phyloP scores from a whole-genome alignment of 371 early-diverging fungal genomes.

The Globomyces sp. region DNA sequence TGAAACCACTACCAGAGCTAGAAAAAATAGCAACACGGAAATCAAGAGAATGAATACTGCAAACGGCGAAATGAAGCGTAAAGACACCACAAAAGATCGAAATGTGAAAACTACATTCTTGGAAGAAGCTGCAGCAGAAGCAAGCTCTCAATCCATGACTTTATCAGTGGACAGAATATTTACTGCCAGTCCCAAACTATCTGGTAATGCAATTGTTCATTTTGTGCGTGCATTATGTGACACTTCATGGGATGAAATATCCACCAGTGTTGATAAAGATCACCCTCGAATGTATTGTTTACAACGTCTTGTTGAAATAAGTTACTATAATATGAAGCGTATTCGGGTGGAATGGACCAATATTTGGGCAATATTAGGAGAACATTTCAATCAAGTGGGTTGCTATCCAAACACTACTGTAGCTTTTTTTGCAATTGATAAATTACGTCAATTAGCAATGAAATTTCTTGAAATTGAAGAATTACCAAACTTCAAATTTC shows the following conservation, averaged over 20 bases:
- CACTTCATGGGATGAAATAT: constrained; percentile 88
- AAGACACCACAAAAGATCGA: constrained; percentile 8
- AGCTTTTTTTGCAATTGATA: constrained; percentile 88
- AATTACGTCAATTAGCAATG: constrained; percentile 89
- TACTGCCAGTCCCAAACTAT: constrained; percentile 56
- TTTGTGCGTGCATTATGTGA: constrained; percentile 85
- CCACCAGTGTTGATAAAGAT: constrained; percentile 54
- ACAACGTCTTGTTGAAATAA: constrained; percentile 89
- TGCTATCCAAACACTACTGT: constrained; percentile 84
- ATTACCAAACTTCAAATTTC: constrained; percentile 91
- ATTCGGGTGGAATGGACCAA: constrained; percentile 96
- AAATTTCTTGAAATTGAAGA: constrained; percentile 94
- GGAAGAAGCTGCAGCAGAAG: constrained; percentile 47
- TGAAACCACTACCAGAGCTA: constrained; percentile 17
- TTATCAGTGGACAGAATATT: constrained; percentile 84
- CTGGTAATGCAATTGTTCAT: constrained; percentile 72
- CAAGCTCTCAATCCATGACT: constrained; percentile 63
- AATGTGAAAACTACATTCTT: constrained; percentile 20
- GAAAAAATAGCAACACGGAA: background rate
- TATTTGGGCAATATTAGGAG: constrained; percentile 90
- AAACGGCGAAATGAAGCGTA: constrained; percentile 7
- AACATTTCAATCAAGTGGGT: constrained; percentile 89
- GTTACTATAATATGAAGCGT: constrained; percentile 96
- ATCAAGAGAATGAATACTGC: background rate
- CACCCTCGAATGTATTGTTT: constrained; percentile 84